Conservation (phyloP, 768 basidiomycete species). For the Amanita phalloides region DNA sequence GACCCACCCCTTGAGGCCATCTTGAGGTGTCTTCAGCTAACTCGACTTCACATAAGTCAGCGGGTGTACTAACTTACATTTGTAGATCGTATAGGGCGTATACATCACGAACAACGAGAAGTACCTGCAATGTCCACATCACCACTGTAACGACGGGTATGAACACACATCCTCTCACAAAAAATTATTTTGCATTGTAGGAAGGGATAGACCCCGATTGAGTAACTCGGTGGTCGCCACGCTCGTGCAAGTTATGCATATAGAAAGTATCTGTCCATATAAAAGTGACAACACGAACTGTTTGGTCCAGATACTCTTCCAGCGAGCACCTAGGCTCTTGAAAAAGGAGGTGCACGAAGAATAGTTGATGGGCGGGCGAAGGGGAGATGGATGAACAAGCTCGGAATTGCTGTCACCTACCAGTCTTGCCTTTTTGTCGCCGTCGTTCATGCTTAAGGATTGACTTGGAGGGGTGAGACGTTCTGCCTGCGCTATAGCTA, state of each 20-base stretch:
- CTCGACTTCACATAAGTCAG: neutral
- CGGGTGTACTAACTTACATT: constrained; percentile 38
- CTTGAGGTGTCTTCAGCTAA: constrained; percentile 21
- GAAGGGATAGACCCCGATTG: constrained; percentile 54
- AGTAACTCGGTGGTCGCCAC: constrained; percentile 77
- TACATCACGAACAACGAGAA: constrained; percentile 65
- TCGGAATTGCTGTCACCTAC: too few relatives aligned
- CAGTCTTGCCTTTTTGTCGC: too few relatives aligned
- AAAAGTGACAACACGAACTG: constrained; percentile 61
- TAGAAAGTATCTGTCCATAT: constrained; percentile 72
- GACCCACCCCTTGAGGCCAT: constrained; percentile 77
- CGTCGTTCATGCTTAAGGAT: too few relatives aligned
- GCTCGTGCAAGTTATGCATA: constrained; percentile 85
- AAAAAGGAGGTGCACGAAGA: constrained; percentile 44
- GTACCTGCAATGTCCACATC: constrained; percentile 59
- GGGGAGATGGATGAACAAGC: neutral
- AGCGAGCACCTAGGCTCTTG: constrained; percentile 44
- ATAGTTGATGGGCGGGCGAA: constrained; percentile 57
- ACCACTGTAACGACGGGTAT: neutral
- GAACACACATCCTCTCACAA: constrained; percentile 53
- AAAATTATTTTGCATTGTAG: constrained; percentile 80
- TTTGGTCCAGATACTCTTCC: constrained; percentile 70
- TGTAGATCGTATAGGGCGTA: constrained; percentile 87
- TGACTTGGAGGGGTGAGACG: too few relatives aligned
- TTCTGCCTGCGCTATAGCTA: too few relatives aligned